Conservation (phyloP, 116 monocot genomes). For the Zostera marina region DNA sequence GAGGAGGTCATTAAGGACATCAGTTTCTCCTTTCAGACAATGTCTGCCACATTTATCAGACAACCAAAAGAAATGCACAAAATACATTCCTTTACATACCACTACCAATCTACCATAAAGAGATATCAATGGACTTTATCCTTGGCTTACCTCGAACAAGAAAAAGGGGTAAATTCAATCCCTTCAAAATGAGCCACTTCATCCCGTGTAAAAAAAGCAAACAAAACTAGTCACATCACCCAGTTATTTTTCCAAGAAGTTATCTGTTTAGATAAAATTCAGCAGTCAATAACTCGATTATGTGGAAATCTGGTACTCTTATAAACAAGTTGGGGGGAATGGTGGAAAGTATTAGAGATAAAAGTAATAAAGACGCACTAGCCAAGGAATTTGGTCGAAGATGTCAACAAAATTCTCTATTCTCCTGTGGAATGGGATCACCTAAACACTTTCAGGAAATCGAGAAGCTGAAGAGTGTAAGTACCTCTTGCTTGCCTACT, state of each 20-base stretch:
- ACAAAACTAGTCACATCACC: not conserved
- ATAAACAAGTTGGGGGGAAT: no score
- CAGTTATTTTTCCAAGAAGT: not conserved
- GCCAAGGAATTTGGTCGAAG: no score
- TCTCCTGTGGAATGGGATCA: no score
- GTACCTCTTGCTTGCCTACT: no score
- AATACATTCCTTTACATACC: constrained; percentile 6
- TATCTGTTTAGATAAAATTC: not conserved
- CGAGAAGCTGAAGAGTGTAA: no score
- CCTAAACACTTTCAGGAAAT: no score
- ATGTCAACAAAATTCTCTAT: no score
- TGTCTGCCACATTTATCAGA: constrained; percentile 1
- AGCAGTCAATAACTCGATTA: not conserved
- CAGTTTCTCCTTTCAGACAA: no score
- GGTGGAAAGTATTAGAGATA: no score
- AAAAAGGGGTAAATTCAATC: not conserved
- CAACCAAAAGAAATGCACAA: not conserved
- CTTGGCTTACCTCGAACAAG: not conserved
- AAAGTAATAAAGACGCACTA: no score
- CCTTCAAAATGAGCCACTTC: constrained; percentile 8
- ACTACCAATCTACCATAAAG: not conserved
- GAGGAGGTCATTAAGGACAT: no score
- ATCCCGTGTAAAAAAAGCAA: not conserved
- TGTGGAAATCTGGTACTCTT: no score
- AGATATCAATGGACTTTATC: not conserved